Evolutionary conservation across 352 stramenopile genomes (phyloP), one percentile per base, ranked within the genome.

Genomic region (Pseudoperonospora humuli): DNA sequence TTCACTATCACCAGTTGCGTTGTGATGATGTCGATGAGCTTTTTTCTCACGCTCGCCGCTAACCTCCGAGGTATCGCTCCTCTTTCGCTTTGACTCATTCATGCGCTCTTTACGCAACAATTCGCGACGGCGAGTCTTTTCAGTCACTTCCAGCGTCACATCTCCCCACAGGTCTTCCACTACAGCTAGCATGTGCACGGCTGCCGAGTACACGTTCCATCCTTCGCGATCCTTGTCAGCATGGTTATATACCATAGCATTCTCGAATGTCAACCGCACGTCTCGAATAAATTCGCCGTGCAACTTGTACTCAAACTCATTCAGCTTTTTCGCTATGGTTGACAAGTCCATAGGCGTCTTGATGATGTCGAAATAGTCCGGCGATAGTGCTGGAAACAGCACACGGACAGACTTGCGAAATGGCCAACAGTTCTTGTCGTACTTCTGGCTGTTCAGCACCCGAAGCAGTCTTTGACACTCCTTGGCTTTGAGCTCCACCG

Each of bases 351-450:
- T 91, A 1, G 81, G 81, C 0, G 57, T 78, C 63, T 82, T 82
- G 55, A 93, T 72, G 40, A 93, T 70, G 9, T 89, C 68, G 46
- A 86, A 89, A 39, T 93, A 93, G 25, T 90, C 75, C 5, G 66
- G 24, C 15, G 75, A 77, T 1, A 93, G 60, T 18, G 64, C 58
- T 18, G 79, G 79, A 37, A 93, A 93, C 17, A 93, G 46, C 35
- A 84, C 64, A 19, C 67, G 52, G 19, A 86, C 81, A 23, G 81
- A 64, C 27, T 93, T 88, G 17, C 78, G 72, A 53, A 93, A 93
- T 7, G 81, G 81, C 81, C 81, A 91, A 46, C 72, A 86, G 46
- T 87, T 83, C 45, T 90, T 91, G 52, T 89, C 74, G 37, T 91
- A 67, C 60, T 93, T 93, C 40, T 93, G 81, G 39, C 73, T 88